Evolutionary conservation across 1,139 yeast species (phyloP), one percentile per base, ranked within the genome.

Genomic region (Geotrichum fermentans): DNA sequence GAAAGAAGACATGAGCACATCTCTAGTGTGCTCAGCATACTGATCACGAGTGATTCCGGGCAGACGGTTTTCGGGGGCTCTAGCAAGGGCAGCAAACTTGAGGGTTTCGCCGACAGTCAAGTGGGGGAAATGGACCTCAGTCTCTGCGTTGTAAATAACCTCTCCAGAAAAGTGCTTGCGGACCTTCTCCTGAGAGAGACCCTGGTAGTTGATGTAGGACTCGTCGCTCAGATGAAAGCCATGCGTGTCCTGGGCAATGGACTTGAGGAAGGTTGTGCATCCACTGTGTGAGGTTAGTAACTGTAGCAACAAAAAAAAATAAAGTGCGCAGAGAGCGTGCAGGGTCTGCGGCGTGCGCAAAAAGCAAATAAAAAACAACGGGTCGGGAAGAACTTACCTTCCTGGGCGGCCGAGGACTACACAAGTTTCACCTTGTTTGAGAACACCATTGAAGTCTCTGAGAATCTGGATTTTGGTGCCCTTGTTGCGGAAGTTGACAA

Each of bases 261-360:
- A 75, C 60, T 83, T 84, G 59, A 86, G 68, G 46, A 84, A 74
- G 1, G 95, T 84, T 1, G 95, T 77, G 66, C 95, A 86, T 52
- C 95, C 95, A 47, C 53, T 51, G 35, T 14, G 18, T 40, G 35
- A 38, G 45, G 35, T 43, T 43, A 33, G 29, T 18, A 18, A 36
- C 14, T 33, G 30, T 32, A 40, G 24, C 10, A 32, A 10, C n/a
- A n/a, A 24, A 29, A 33, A 41, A 21, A 32, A n/a, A 32, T 13
- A 14, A n/a, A n/a, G n/a, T n/a, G n/a, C n/a, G 16, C 13, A 37
- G n/a, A n/a, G n/a, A 39, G 29, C 22, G 20, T 14, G 18, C 2
- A 16, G 20, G n/a, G n/a, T n/a, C n/a, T n/a, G n/a, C n/a, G n/a
- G n/a, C n/a, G n/a, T n/a, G n/a, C n/a, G n/a, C n/a, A 8, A 33